phyloP scores from a whole-genome alignment of 495 filamentous ascomycete genomes.

The Pseudomonodictys pantanalensis region DNA sequence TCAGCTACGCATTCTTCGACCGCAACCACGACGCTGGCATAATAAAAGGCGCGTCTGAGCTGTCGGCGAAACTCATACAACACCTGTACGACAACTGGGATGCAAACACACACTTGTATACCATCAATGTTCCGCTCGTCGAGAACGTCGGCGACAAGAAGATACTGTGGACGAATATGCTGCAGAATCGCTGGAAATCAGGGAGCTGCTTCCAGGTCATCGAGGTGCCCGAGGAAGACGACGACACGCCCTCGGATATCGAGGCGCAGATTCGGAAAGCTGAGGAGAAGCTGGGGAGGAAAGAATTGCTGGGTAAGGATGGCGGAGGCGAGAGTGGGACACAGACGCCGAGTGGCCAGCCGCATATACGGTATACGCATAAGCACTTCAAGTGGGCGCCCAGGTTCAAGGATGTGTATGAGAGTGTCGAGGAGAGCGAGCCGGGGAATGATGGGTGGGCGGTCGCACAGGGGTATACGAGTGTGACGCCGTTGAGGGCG shows the following conservation, averaged over 20 bases:
- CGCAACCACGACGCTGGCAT: conserved; percentile 74
- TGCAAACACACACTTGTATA: conserved; percentile 73
- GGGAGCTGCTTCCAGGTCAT: conserved; percentile 81
- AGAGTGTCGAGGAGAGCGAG: conserved; percentile 71
- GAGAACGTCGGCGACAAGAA: conserved; percentile 64
- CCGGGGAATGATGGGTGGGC: conserved; percentile 95
- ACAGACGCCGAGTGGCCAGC: conserved; percentile 22
- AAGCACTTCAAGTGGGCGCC: conserved; percentile 95
- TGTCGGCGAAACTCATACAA: conserved; percentile 73
- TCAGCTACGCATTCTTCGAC: conserved; percentile 84
- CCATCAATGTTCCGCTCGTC: conserved; percentile 80
- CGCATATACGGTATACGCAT: conserved; percentile 53
- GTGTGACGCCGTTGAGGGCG: conserved; percentile 85
- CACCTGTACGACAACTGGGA: conserved; percentile 73
- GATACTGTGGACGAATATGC: conserved; percentile 73
- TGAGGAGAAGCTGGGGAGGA: conserved; percentile 47
- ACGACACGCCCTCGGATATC: conserved; percentile 59
- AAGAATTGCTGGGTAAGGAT: conserved; percentile 25
- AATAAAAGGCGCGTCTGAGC: conserved; percentile 68
- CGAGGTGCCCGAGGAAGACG: conserved; percentile 49
- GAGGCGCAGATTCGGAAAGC: conserved; percentile 52
- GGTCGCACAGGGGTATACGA: conserved; percentile 82
- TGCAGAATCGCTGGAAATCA: conserved; percentile 83
- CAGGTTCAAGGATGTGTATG: conserved; percentile 77
- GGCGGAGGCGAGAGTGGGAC: conserved; percentile 18